Evolutionary conservation across 2,329 filamentous ascomycete species (phyloP), one percentile per base, ranked within the genome.

Genomic region (Neonectria faginata): DNA sequence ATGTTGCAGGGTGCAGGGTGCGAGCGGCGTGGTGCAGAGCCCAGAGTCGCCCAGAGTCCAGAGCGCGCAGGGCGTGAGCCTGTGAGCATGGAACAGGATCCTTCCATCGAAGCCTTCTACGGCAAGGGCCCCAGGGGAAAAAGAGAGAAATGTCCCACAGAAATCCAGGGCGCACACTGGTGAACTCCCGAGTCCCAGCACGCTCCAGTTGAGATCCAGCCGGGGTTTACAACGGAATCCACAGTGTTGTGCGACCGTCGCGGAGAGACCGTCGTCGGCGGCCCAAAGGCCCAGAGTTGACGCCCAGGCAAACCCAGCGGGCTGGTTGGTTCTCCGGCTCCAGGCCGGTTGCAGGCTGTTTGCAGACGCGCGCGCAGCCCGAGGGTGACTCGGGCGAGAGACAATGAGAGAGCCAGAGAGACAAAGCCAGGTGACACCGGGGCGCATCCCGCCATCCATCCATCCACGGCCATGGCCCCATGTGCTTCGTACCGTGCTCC

Each of bases 71-170:
- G 39, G 39, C 47, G 31, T 11, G 44, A 45, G 36, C 39, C 6
- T 42, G n/a, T 18, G 39, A 20, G 29, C 47, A 39, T 57, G 52
- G 52, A 41, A 55, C 51, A 14, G 41, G 58, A 54, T 54, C 60
- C 60, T 57, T 58, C 48, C 60, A 58, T 63, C 55, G 47, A 58
- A 54, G 45, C n/a, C 53, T 51, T 57, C 60, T 27, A 50, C 33
- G 48, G 27, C 27, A 27, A 51, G 48, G 27, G 48, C 36, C 36
- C 36, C 14, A 39, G 14, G 16, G 36, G 36, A 8, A 22, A 51
- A n/a, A 27, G 31, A 22, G 22, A 53, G 42, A 5, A 42, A 25
- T 25, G 52, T 44, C 22, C 60, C 60, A 57, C 60, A 18, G 7
- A n/a, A 29, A 33, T 50, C 41, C 42, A 42, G 33, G 14, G 16